These are phyloP conservation scores for Leptodermis oblonga DNA, from an alignment of 257 asterid species.

Conservation along the genomic window DNA sequence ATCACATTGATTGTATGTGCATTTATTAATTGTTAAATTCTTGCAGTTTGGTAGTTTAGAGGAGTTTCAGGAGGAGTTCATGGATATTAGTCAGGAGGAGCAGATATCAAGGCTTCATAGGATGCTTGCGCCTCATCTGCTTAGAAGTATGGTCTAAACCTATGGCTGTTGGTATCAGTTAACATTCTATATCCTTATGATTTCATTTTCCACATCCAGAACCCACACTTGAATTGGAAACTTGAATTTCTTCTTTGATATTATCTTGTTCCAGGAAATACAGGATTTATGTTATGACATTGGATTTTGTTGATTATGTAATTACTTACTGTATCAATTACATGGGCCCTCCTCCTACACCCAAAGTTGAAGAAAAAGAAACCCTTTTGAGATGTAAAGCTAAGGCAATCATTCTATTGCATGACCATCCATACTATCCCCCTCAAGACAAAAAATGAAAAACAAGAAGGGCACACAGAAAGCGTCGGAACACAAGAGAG, in stretches of 20 bases:
- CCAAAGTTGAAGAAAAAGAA: background rate
- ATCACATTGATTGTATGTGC: background rate
- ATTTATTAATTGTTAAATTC: background rate
- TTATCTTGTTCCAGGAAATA: background rate
- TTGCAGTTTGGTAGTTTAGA: conserved; percentile 88
- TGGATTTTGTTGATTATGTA: background rate
- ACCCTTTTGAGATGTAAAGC: background rate
- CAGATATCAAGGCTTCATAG: conserved; percentile 96
- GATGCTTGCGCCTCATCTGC: conserved; percentile 98
- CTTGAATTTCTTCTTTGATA: background rate
- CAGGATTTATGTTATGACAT: background rate
- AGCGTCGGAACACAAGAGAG: no score
- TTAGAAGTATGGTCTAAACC: conserved; percentile 67
- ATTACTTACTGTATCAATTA: background rate
- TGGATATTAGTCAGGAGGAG: conserved; percentile 98
- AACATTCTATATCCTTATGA: background rate
- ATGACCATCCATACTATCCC: no score
- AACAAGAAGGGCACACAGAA: no score
- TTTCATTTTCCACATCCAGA: background rate
- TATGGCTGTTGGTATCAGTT: conserved; percentile 7
- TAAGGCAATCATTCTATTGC: no score
- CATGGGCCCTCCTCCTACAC: background rate
- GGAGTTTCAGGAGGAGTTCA: conserved; percentile 96
- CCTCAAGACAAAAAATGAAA: no score
- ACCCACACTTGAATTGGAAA: background rate